These are phyloP conservation scores for Sistotremastrum niveocremeum DNA, from an alignment of 768 basidiomycete genomes.

Conservation along the genomic window DNA sequence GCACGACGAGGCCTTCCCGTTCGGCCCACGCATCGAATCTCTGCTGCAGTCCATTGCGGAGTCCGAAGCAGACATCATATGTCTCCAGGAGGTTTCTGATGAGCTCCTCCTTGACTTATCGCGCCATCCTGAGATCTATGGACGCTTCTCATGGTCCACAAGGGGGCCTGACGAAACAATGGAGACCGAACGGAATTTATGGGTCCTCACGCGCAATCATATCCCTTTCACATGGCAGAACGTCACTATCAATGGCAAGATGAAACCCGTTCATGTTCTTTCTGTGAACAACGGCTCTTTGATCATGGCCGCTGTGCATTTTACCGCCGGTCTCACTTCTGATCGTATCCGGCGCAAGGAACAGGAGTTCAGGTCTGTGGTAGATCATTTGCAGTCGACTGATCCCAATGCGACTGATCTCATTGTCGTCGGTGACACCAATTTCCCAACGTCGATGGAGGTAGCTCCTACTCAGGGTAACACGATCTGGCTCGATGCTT, in stretches of 20 bases:
- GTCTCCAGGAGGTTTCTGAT: constrained; percentile 12
- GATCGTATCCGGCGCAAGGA: constrained; percentile 6
- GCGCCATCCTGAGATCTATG: not conserved
- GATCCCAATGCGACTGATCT: constrained; percentile 5
- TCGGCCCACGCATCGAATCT: not conserved
- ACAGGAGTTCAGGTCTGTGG: constrained; percentile 6
- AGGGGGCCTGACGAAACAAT: constrained; percentile 5
- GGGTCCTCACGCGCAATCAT: constrained; percentile 6
- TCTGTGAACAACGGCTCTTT: not conserved
- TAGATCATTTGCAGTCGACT: constrained; percentile 2
- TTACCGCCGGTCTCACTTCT: constrained; percentile 8
- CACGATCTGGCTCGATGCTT: not conserved
- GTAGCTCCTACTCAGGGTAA: not conserved
- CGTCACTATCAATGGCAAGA: constrained; percentile 6
- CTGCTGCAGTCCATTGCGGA: constrained; percentile 6
- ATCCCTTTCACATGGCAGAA: constrained; percentile 6
- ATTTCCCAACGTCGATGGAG: constrained; percentile 5
- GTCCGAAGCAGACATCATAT: constrained; percentile 8
- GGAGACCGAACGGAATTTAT: constrained; percentile 10
- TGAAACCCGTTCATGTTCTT: constrained; percentile 10
- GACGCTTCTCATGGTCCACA: constrained; percentile 5
- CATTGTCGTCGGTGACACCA: constrained; percentile 11
- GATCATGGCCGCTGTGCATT: constrained; percentile 9
- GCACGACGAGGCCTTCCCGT: constrained; percentile 7
- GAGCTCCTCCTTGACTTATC: constrained; percentile 5